Evolutionary conservation across 345 rosid species (phyloP), one percentile per base, ranked within the genome.

Genomic region (Citrus maxima): DNA sequence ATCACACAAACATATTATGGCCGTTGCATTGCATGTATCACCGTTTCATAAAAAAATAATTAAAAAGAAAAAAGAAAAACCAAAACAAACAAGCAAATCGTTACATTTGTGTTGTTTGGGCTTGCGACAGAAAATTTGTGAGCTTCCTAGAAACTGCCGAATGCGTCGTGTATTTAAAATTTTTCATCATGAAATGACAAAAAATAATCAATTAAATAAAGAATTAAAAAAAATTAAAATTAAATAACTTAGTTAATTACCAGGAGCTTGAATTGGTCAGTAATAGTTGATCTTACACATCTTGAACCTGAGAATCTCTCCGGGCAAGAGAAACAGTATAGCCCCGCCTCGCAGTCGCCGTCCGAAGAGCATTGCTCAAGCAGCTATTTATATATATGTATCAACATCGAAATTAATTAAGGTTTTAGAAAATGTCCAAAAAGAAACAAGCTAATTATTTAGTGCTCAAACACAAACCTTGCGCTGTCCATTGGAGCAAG

Each of bases 181-280:
- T 18, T 4, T 18, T 2, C 7, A 16, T 16, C 22, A 54, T 18
- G 22, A 54, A 18, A 54, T 4, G 51, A 46, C 58, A 16, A 54
- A 54, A 7, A 18, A 4, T 51, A 16, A 16, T 13, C 16, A 54
- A 54, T 54, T 54, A 54, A 54, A 51, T 6, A 3, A 16, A 51
- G 21, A 18, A 42, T 12, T 46, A 13, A 42, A 40, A 10, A 0
- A 42, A 65, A 32, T 10, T 34, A 63, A 32, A 46, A 12, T 3
- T 46, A 46, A 46, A 46, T 46, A 46, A 46, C 18, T 46, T 12
- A 46, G 18, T 46, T 32, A 30, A 38, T 0, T 84, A 90, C 97
- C 89, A 89, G 84, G 66, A 92, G 89, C 87, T 85, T 80, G 89
- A 92, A 92, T 64, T 85, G 94, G 77, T 88, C 75, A 1, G 97